These are phyloP conservation scores for Bauhinia variegata DNA, from an alignment of 306 rosid genomes.

Conservation along the genomic window DNA sequence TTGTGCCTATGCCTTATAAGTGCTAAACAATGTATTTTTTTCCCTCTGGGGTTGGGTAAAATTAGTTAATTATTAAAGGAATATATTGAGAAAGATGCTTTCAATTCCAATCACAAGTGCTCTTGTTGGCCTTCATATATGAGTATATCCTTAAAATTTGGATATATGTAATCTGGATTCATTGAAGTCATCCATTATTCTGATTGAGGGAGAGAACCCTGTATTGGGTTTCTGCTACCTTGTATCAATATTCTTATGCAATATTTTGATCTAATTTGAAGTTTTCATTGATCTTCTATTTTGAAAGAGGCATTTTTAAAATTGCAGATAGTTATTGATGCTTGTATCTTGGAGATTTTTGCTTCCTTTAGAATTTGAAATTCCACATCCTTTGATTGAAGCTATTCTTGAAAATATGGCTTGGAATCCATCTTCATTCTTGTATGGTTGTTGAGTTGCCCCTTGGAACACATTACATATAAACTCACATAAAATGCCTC, in stretches of 20 bases:
- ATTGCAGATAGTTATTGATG: slow-evolving; percentile 10
- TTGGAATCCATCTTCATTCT: slow-evolving; percentile 9
- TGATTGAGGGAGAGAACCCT: background rate
- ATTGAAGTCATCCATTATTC: slow-evolving; percentile 2
- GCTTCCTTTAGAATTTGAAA: background rate
- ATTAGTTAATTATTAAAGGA: slow-evolving; percentile 22
- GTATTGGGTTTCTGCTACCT: background rate
- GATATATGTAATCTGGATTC: background rate
- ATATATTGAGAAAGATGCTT: slow-evolving; percentile 2
- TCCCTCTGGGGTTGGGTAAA: slow-evolving; percentile 25
- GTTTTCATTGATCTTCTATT: slow-evolving; percentile 7
- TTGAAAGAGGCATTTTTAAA: slow-evolving; percentile 21
- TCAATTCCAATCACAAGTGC: background rate
- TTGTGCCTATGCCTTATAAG: slow-evolving; percentile 19
- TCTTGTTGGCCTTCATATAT: background rate
- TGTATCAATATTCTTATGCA: slow-evolving; percentile 2
- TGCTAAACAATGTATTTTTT: background rate
- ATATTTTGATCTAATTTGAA: slow-evolving; percentile 11
- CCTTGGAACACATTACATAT: slow-evolving; percentile 8
- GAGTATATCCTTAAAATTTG: background rate
- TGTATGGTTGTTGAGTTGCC: slow-evolving; percentile 18
- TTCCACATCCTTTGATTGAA: slow-evolving; percentile 24
- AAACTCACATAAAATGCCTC: slow-evolving; percentile 15
- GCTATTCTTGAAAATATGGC: slow-evolving; percentile 14
- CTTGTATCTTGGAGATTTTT: slow-evolving; percentile 12